Evolutionary conservation across 495 filamentous ascomycete genomes (phyloP), one percentile per base, ranked within the genome.

Genomic region (Aspergillus diversus): DNA sequence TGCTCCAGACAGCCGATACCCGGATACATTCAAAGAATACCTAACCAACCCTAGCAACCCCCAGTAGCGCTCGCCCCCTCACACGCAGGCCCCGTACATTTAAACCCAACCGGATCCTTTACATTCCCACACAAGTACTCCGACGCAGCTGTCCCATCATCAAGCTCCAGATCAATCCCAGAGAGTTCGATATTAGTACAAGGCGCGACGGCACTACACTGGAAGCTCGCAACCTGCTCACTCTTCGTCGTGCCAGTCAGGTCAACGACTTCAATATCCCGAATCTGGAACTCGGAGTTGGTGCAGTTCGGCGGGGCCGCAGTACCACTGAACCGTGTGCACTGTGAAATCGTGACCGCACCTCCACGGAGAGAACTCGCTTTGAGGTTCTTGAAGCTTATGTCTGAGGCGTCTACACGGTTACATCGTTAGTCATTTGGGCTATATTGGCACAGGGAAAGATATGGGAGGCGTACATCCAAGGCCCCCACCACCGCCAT

Each of bases 401-500:
- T 64, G 37, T 70, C 68, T 17, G 71, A 73, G 5, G 65, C 63
- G 15, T 69, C 68, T 71, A 33, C 17, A 8, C 1, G 7, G 31
- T 5, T 33, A 21, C 15, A 27, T 47, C 11, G 33, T 16, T 54
- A 4, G n/a, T n/a, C n/a, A n/a, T n/a, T n/a, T n/a, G n/a, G n/a
- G n/a, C n/a, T n/a, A n/a, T n/a, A n/a, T n/a, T n/a, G n/a, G n/a
- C n/a, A n/a, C n/a, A n/a, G n/a, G n/a, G n/a, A n/a, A n/a, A n/a
- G n/a, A n/a, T n/a, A n/a, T n/a, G n/a, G n/a, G 11, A 13, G 13
- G 56, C 71, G 59, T 68, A 77, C 75, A 75, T 35, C 78, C 78
- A 5, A 80, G 56, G n/a, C 80, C 80, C 3, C 77, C 78, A 17
- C 80, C 79, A 0, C 80, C 80, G n/a, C 80, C 78, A 60, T 82